Conservation (phyloP, 2,329 filamentous ascomycete species). For the Ascochyta clinopodiicola region DNA sequence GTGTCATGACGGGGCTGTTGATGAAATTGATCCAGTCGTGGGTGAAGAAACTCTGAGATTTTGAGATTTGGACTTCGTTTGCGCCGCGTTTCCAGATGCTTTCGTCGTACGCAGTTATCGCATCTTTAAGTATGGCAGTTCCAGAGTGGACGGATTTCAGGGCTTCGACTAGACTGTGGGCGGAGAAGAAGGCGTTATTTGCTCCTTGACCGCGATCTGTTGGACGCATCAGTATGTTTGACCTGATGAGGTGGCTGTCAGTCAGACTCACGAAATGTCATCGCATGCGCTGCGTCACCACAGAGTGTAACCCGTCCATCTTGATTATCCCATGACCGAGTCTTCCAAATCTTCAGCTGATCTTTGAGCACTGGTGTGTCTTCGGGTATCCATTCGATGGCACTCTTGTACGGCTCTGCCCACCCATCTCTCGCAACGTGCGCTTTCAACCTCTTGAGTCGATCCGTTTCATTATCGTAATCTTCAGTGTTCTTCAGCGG, state of each 20-base stretch:
- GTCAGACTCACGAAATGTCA: constrained; percentile 45
- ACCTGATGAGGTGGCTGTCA: not conserved
- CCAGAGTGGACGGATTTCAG: constrained; percentile 26
- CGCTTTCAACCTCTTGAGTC: constrained; percentile 35
- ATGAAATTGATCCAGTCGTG: constrained; percentile 42
- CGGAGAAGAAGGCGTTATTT: constrained; percentile 48
- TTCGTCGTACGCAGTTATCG: constrained; percentile 36
- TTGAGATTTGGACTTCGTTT: constrained; percentile 43
- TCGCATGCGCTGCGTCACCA: constrained; percentile 51
- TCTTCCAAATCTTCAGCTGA: constrained; percentile 46
- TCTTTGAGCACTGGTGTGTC: constrained; percentile 38
- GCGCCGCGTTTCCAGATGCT: constrained; percentile 37
- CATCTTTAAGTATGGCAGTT: constrained; percentile 15
- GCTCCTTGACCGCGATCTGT: constrained; percentile 48
- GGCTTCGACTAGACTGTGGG: constrained; percentile 35
- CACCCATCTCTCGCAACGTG: constrained; percentile 36
- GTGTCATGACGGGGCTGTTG: constrained; percentile 38
- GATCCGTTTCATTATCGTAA: constrained; percentile 33
- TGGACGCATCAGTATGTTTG: not conserved
- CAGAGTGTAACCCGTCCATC: constrained; percentile 44
- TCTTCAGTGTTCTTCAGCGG: constrained; percentile 34
- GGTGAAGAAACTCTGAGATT: constrained; percentile 41
- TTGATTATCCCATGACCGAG: constrained; percentile 43
- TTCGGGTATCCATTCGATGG: constrained; percentile 43
- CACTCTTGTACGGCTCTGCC: constrained; percentile 45